Evolutionary conservation across 345 rosid genomes (phyloP), one percentile per base, ranked within the genome.

Genomic region (Ceriops tagal): DNA sequence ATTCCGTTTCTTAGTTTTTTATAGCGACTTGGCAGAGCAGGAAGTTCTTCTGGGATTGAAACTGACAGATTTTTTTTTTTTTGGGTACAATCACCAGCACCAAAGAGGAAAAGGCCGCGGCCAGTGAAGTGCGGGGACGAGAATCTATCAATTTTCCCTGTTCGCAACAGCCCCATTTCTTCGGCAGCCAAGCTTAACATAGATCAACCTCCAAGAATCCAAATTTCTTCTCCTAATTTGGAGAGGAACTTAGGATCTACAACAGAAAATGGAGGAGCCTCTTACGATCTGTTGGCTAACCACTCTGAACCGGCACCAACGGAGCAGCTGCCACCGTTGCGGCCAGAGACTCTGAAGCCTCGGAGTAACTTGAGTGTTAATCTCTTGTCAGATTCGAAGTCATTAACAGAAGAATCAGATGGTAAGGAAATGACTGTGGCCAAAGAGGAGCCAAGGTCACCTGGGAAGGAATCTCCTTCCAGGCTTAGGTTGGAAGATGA

Each of bases 21-120:
- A 53, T 24, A 19, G 71, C 66, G 34, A 60, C 55, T 49, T 8
- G 4, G 34, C 58, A 65, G 65, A 72, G 53, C 71, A 58, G 35
- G 20, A 27, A 8, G 49, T 31, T 53, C 30, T 55, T 37, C 37
- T 30, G 65, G 58, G 27, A 19, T 3, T 1, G 24, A 5, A 8
- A 46, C 24, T 61, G 47, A 78, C 34, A 58, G 15, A 31, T 49
- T 61, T 35, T 37, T 19, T 61, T 61, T 35, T 22, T 11, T 47
- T 7, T 24, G 56, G 43, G 10, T 18, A 61, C 58, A 30, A 53
- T 66, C 67, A 77, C 70, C 86, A 96, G 99, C 90, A 43, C 99
- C 99, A 0, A 96, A 88, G 85, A 85, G 99, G 79, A 96, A 90
- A 75, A 87, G 85, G 76, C 99, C 99, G 6, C 79, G 97, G 64